A percentile compares a stretch with the other conserved stretches of the same genome.
Evolutionary conservation across 2,329 filamentous ascomycete species (phyloP).

Genomic region (Ilyonectria sp.): DNA sequence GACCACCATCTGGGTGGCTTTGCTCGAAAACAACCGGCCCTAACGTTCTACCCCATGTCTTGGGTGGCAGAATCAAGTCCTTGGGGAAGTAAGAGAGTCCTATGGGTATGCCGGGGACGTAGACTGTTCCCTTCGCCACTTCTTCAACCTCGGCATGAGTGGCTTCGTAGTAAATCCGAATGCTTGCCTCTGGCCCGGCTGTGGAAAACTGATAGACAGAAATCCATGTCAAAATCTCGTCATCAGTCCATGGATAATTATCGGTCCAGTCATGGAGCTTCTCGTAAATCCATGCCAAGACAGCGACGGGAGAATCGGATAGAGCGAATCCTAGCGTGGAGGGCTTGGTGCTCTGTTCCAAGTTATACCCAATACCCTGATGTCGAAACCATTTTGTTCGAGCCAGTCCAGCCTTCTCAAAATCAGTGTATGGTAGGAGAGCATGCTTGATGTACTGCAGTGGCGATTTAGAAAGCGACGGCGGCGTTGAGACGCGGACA

Average conservation of each 20-base stretch:
- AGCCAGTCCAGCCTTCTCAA: conserved; percentile 59
- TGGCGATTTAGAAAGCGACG: conserved; percentile 67
- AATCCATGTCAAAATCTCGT: conserved; percentile 83
- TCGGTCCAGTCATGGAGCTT: conserved; percentile 86
- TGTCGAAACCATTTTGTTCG: conserved; percentile 70
- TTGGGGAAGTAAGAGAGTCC: conserved; percentile 70
- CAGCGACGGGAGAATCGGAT: conserved; percentile 77
- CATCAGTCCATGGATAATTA: conserved; percentile 79
- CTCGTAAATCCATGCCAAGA: conserved; percentile 86
- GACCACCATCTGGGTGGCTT: conserved; percentile 66
- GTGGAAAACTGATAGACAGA: conserved; percentile 80
- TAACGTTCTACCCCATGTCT: conserved; percentile 70
- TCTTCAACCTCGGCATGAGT: conserved; percentile 56
- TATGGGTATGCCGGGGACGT: conserved; percentile 56
- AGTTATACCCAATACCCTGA: conserved; percentile 61
- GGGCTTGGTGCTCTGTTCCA: conserved; percentile 73
- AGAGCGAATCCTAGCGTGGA: conserved; percentile 81
- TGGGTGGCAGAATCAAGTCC: conserved; percentile 70
- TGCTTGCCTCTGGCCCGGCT: conserved; percentile 77
- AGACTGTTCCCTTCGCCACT: conserved; percentile 37
- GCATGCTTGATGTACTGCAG: conserved; percentile 69
- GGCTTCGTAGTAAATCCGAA: conserved; percentile 81
- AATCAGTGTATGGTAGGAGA: conserved; percentile 63
- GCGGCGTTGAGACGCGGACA: conserved; percentile 67
- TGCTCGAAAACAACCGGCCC: conserved; percentile 73